These are phyloP conservation scores for Erigeron philadelphicus DNA, from an alignment of 140 eudicot species.

Conservation along the genomic window DNA sequence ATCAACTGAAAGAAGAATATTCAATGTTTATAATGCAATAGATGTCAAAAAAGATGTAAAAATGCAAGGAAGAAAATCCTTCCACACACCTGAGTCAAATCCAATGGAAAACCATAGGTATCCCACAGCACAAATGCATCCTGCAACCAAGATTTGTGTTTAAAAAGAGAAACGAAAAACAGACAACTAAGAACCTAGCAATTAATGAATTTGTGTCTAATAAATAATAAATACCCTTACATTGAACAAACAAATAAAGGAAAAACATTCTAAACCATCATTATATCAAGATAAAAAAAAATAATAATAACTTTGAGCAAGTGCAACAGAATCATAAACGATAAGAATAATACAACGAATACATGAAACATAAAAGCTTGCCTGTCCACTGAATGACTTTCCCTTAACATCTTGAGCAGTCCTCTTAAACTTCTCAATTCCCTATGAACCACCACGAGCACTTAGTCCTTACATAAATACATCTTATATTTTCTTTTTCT, in stretches of 20 bases:
- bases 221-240: not conserved
- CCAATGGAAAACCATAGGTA: conserved; percentile 93
- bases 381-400: conserved; percentile 74
- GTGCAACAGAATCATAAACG: too few species aligned
- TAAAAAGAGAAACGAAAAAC: conserved; percentile 4
- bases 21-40: not conserved
- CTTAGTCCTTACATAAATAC: conserved; percentile 12
- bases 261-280: not conserved
- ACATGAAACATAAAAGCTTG: conserved; percentile 21
- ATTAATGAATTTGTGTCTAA: not conserved
- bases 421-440: conserved; percentile 90
- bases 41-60: not conserved
- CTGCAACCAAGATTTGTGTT: conserved; percentile 42
- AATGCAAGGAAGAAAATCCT: not conserved
- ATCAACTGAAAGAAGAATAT: conserved; percentile 49
- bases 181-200: too few species aligned
- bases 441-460: conserved; percentile 39
- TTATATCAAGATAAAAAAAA: not conserved
- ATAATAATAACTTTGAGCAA: not conserved
- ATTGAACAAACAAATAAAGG: not conserved
- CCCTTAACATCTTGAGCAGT: conserved; percentile 77
- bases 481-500: not conserved
- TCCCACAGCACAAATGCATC: conserved; percentile 98
- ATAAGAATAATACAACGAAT: not conserved
- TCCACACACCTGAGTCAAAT: conserved; percentile 79